These are phyloP conservation scores for Fusarium setosum DNA, from an alignment of 2,329 filamentous ascomycete species.

Conservation along the genomic window DNA sequence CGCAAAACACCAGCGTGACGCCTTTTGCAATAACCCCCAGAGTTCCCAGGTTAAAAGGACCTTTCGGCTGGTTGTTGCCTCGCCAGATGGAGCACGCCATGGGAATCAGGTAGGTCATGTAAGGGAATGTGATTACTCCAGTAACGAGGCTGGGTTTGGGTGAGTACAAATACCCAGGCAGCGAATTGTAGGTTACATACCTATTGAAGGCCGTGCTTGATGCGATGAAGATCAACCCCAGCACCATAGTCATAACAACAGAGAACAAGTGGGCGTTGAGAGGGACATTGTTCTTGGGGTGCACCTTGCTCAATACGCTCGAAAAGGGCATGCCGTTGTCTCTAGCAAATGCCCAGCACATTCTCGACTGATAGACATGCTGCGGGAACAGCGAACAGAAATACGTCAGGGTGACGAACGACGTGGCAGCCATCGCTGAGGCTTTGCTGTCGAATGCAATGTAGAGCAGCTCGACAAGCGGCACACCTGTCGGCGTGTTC, in stretches of 20 bases:
- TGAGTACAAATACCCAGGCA: too few relatives aligned
- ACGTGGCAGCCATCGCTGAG: neutral
- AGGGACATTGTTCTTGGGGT: neutral
- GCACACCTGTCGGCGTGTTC: slow-evolving; percentile 3
- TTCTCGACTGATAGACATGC: too few relatives aligned
- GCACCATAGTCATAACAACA: neutral
- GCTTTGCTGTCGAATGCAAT: neutral
- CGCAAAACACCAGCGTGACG: neutral
- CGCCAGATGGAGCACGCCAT: neutral
- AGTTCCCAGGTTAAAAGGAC: neutral
- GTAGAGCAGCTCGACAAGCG: slow-evolving; percentile 5
- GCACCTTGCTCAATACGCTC: neutral
- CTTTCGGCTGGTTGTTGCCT: neutral
- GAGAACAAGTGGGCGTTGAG: neutral
- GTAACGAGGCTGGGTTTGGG: too few relatives aligned
- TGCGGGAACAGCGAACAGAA: too few relatives aligned
- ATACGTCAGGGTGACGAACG: neutral
- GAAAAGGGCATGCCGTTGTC: neutral
- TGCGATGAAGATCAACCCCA: slow-evolving; percentile 6
- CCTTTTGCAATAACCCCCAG: neutral
- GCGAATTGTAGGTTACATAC: too few relatives aligned
- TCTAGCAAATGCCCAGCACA: slow-evolving; percentile 8
- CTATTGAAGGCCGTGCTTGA: slow-evolving; percentile 11
- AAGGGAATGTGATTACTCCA: neutral
- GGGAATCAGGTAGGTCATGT: neutral